Evolutionary conservation across 345 rosid genomes (phyloP).

Genomic region (Streptanthus diversifolius): DNA sequence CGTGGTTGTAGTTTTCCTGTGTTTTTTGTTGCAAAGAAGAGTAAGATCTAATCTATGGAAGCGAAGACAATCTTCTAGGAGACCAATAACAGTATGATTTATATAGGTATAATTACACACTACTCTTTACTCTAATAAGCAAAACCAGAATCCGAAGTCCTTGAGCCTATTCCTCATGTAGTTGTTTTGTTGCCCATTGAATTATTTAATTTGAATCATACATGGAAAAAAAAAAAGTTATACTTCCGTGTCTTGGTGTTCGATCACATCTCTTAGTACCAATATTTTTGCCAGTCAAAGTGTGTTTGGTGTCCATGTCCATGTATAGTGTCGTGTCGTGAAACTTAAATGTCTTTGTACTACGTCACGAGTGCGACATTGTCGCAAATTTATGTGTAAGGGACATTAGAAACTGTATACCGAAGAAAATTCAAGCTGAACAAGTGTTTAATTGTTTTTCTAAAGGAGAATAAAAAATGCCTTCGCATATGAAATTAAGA

Average conservation of each 20-base stretch:
- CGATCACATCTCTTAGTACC: neutral
- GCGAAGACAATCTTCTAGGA: conserved; percentile 44
- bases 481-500: neutral
- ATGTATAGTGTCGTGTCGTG: neutral
- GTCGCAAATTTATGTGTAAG: conserved; percentile 5
- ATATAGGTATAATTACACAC: neutral
- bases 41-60: conserved; percentile 45
- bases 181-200: neutral
- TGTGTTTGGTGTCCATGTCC: neutral
- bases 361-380: conserved; percentile 6
- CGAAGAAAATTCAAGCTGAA: neutral
- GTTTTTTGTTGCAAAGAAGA: conserved; percentile 52
- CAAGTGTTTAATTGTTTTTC: neutral
- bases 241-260: neutral
- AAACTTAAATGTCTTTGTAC: neutral
- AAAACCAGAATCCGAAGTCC: neutral
- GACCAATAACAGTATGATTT: conserved; percentile 19
- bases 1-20: conserved; percentile 47
- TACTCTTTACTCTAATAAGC: neutral
- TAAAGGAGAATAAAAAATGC: neutral
- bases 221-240: neutral
- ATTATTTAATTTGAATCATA: neutral
- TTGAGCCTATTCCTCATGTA: conserved; percentile 1
- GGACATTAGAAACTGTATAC: neutral
- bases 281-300: neutral